Evolutionary conservation across 805 yeast genomes (phyloP).

Genomic region (Ogataea nonfermentans): DNA sequence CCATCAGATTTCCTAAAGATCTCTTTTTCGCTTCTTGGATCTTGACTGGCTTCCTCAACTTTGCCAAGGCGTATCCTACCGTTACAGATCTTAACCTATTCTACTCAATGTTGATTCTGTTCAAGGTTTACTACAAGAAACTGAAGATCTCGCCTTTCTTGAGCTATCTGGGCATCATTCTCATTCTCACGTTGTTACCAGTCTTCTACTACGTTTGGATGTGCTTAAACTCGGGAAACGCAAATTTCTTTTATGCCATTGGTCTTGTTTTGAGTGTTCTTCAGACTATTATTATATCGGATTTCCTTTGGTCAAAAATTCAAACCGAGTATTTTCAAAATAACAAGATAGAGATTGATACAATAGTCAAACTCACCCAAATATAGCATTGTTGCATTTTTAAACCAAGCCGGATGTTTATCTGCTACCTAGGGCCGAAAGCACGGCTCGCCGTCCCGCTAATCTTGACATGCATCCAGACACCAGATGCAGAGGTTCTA

Average conservation of each 20-base stretch:
- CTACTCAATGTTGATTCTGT: constrained; percentile 32
- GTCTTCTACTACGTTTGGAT: constrained; percentile 94
- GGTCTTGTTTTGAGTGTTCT: constrained; percentile 77
- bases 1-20: constrained; percentile 55
- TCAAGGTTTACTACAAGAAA: constrained; percentile 27
- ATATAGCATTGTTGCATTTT: constrained; percentile 27
- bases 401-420: not conserved
- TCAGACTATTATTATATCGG: constrained; percentile 64
- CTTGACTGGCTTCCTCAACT: constrained; percentile 42
- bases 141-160: constrained; percentile 32
- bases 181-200: constrained; percentile 65
- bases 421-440: no score
- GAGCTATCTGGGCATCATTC: constrained; percentile 26
- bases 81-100: constrained; percentile 64
- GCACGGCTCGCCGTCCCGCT: no score
- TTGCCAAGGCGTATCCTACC: constrained; percentile 84
- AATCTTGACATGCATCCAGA: not conserved
- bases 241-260: constrained; percentile 94
- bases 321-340: constrained; percentile 55
- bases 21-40: constrained; percentile 39
- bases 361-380: constrained; percentile 49
- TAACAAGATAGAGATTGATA: constrained; percentile 41
- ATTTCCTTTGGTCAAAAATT: constrained; percentile 78
- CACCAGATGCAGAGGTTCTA: constrained; percentile 1
- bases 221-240: constrained; percentile 88